Evolutionary conservation across 176 grass and related monocot species (phyloP).

Genomic region (Eremochloa ophiuroides): DNA sequence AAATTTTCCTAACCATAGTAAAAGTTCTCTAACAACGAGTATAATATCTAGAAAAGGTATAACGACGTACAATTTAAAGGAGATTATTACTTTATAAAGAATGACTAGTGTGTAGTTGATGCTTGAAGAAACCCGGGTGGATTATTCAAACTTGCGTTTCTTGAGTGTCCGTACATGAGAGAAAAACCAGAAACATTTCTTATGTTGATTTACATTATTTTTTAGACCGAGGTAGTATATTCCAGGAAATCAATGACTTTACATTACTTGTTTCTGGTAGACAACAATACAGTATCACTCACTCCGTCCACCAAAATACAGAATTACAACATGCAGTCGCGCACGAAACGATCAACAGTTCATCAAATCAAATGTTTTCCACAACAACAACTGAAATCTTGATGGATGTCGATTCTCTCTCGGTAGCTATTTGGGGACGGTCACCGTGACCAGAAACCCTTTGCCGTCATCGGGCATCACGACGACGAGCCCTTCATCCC

Average conservation of each 20-base stretch:
- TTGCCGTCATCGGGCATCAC: conserved; percentile 37
- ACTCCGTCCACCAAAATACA: background rate
- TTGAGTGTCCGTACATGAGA: background rate
- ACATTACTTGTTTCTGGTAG: background rate
- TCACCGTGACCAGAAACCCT: conserved; percentile 36
- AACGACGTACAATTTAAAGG: too few relatives aligned
- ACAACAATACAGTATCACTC: background rate
- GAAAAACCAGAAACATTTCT: too few relatives aligned
- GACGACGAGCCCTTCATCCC: conserved; percentile 44
- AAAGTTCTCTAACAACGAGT: too few relatives aligned
- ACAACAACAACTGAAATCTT: background rate
- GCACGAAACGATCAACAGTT: background rate
- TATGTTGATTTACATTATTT: background rate
- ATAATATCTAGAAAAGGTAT: too few relatives aligned
- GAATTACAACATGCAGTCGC: background rate
- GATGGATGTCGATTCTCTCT: background rate
- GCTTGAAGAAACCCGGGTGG: too few relatives aligned
- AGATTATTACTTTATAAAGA: too few relatives aligned
- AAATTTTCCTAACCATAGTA: too few relatives aligned
- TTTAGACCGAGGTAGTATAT: background rate
- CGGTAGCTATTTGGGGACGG: conserved; percentile 20
- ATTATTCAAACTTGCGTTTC: background rate
- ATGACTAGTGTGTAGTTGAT: too few relatives aligned
- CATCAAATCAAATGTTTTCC: background rate
- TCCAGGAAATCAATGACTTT: background rate